These are phyloP conservation scores for Apiotrichum veenhuisii DNA, from an alignment of 1,284 basidiomycete genomes.

Conservation along the genomic window DNA sequence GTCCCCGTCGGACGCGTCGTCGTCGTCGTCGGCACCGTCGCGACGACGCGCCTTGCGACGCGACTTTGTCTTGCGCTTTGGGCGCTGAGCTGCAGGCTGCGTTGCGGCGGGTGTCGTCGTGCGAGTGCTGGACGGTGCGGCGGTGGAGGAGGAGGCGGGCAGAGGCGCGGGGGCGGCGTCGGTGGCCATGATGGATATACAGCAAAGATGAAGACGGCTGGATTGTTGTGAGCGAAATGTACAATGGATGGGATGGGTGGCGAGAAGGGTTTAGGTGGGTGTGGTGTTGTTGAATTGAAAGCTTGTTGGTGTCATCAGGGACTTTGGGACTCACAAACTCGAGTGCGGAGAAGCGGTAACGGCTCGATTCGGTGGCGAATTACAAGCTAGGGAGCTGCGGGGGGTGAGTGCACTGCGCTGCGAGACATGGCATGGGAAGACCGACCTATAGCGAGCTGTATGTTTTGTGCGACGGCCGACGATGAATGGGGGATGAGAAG, in stretches of 20 bases:
- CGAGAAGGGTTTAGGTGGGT: neutral
- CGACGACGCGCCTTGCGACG: conserved; percentile 18
- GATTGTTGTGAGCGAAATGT: neutral
- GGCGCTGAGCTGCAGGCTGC: neutral
- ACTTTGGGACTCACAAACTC: neutral
- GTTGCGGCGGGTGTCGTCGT: neutral
- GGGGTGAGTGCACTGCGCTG: too few species aligned
- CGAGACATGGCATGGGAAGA: too few species aligned
- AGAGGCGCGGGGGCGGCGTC: neutral
- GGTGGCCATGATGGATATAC: conserved; percentile 4
- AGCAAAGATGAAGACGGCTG: neutral
- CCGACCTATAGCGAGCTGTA: too few species aligned
- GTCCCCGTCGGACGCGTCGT: neutral
- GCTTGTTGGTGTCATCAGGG: neutral
- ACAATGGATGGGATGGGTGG: neutral
- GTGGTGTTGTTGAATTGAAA: neutral
- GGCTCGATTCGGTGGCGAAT: too few species aligned
- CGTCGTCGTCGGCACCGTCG: conserved; percentile 6
- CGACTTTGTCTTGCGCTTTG: conserved; percentile 6
- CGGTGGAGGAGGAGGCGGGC: conserved; percentile 8
- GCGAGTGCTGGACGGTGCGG: neutral
- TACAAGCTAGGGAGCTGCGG: too few species aligned
- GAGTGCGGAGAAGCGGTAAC: too few species aligned
- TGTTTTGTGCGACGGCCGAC: too few species aligned
- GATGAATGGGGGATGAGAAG: too few species aligned